Evolutionary conservation across 2,329 filamentous ascomycete genomes (phyloP), one percentile per base, ranked within the genome.

Genomic region (Claviceps fusiformis): DNA sequence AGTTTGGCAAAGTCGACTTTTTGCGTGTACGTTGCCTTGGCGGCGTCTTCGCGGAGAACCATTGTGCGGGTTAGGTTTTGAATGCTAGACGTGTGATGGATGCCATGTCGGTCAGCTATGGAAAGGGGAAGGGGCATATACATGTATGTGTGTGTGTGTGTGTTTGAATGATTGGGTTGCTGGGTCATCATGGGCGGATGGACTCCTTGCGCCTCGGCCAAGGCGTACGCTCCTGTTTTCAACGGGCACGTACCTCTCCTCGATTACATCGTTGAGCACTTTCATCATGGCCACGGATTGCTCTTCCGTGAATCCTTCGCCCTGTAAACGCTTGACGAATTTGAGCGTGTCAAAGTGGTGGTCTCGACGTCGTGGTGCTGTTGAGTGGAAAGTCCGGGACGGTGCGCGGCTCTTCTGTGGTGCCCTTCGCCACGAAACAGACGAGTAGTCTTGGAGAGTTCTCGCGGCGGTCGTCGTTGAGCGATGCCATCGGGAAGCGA

Each of bases 241-340:
- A 3, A 37, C 10, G 24, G 24, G 24, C 35, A 19, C 55, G 51
- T 62, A 85, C 84, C 85, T 95, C 73, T 98, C 93, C 69, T 97
- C 89, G 61, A 98, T 96, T 10, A 97, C 92, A 69, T 97, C 91
- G 71, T 90, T 91, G 44, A 98, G 76, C 7, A 97, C 89, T 68
- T 88, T 89, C 93, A 98, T 97, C 87, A 96, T 93, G n/a, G 93
- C 92, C 31, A 89, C 90, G 2, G 91, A 85, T 71, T 98, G 93
- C 62, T 91, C 87, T 70, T 97, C 92, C 29, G 89, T 95, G 69
- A 97, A 96, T 0, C 93, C 93, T 68, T 98, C 93, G 61, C 82
- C 82, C 69, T 92, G 85, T 45, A 98, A 76, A 53, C 89, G 80
- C 72, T 95, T 89, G 44, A 98, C 91, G 67, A 98, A 95, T 73